phyloP scores from a whole-genome alignment of 352 stramenopile species.

The Globisporangium sylvaticum region DNA sequence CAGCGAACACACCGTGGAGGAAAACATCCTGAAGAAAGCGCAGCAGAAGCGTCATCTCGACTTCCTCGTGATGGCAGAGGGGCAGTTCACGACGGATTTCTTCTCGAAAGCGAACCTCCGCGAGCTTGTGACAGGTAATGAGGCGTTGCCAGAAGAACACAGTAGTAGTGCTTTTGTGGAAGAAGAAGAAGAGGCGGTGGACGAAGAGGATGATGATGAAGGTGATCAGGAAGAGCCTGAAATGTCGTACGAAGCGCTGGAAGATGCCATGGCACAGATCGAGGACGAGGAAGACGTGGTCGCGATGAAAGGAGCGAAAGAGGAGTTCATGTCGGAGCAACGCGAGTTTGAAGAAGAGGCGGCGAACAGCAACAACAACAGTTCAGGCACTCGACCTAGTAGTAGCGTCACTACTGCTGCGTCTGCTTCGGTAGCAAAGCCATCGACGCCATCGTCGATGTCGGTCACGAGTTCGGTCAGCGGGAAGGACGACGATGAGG shows the following conservation, averaged over 20 bases:
- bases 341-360: constrained; percentile 61
- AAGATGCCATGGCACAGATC: constrained; percentile 92
- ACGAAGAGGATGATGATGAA: constrained; percentile 23
- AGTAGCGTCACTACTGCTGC: not conserved
- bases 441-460: constrained; percentile 32
- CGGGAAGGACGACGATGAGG: constrained; percentile 38
- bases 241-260: constrained; percentile 70
- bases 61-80: constrained; percentile 87
- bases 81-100: constrained; percentile 80
- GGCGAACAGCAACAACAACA: not conserved
- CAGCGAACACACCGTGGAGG: constrained; percentile 96
- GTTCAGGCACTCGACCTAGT: not conserved
- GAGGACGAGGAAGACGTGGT: constrained; percentile 96
- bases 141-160: constrained; percentile 16
- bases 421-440: constrained; percentile 20
- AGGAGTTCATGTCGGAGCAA: constrained; percentile 53
- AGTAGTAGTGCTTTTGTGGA: constrained; percentile 21
- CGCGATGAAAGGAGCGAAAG: constrained; percentile 83
- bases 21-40: constrained; percentile 99
- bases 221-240: constrained; percentile 40
- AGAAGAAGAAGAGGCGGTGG: constrained; percentile 25
- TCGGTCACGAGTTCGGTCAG: constrained; percentile 33
- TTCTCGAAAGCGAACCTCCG: constrained; percentile 85
- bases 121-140: constrained; percentile 80
- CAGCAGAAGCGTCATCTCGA: constrained; percentile 97